Conservation (phyloP, 495 filamentous ascomycete genomes). For the Penicillium pancosmium region DNA sequence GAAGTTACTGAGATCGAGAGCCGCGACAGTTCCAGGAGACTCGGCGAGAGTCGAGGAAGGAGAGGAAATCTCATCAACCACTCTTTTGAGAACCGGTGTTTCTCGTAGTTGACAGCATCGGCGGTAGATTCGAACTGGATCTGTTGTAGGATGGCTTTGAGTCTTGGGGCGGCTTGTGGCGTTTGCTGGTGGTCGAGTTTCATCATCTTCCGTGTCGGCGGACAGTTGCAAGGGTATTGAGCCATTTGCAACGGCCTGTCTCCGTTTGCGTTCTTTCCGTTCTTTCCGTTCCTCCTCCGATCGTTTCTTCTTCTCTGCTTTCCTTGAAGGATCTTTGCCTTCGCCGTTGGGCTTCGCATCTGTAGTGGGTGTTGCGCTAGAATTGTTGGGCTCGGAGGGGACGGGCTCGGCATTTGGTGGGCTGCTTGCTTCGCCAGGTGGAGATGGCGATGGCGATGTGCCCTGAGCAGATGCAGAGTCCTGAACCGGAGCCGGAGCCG, state of each 20-base stretch:
- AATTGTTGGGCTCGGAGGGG: slow-evolving; percentile 4
- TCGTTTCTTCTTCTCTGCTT: slow-evolving; percentile 90
- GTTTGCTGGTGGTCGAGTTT: slow-evolving; percentile 29
- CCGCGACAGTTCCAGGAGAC: slow-evolving; percentile 71
- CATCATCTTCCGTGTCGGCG: slow-evolving; percentile 58
- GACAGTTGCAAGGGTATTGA: slow-evolving; percentile 76
- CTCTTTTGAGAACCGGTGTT: slow-evolving; percentile 83
- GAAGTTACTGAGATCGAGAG: slow-evolving; percentile 81
- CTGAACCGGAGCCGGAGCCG: not conserved
- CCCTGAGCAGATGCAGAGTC: slow-evolving; percentile 2
- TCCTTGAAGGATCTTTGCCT: slow-evolving; percentile 59
- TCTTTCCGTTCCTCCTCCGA: slow-evolving; percentile 87
- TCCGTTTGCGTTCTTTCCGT: slow-evolving; percentile 78
- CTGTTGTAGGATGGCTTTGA: slow-evolving; percentile 78
- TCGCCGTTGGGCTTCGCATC: slow-evolving; percentile 40
- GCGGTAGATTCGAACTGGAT: slow-evolving; percentile 90
- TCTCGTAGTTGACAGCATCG: slow-evolving; percentile 93
- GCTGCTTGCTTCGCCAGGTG: slow-evolving; percentile 1
- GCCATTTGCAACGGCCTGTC: slow-evolving; percentile 80
- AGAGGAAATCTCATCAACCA: slow-evolving; percentile 82
- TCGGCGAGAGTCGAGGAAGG: slow-evolving; percentile 60
- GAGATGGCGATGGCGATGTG: not conserved
- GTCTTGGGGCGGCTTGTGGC: slow-evolving; percentile 45
- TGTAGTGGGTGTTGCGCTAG: slow-evolving; percentile 11
- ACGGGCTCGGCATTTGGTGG: slow-evolving; percentile 8